Conservation (phyloP, 208 protist species). For the Lotmaria passim region DNA sequence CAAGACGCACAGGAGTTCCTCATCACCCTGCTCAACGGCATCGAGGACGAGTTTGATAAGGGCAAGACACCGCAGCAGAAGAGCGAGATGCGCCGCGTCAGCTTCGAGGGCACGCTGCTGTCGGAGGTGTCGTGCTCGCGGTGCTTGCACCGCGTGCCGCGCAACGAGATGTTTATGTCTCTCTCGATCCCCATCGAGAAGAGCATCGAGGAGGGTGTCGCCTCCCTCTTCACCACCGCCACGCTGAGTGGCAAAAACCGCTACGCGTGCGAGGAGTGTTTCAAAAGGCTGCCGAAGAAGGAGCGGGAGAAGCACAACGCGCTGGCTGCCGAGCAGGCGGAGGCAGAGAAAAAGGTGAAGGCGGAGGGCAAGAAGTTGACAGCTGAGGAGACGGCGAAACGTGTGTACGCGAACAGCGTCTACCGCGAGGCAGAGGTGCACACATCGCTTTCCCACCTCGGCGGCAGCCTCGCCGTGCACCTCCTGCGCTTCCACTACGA, state of each 20-base stretch:
- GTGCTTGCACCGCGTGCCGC: conserved; percentile 51
- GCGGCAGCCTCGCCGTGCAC: conserved; percentile 76
- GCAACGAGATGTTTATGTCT: conserved; percentile 88
- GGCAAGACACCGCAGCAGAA: conserved; percentile 61
- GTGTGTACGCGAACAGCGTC: conserved; percentile 58
- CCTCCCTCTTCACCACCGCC: conserved; percentile 48
- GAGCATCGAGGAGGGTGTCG: conserved; percentile 62
- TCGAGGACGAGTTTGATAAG: conserved; percentile 86
- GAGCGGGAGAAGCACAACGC: conserved; percentile 76
- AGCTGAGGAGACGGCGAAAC: conserved; percentile 30
- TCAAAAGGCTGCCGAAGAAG: conserved; percentile 54
- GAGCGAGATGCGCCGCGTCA: conserved; percentile 47
- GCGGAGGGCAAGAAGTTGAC: conserved; percentile 38
- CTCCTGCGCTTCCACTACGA: conserved; percentile 86
- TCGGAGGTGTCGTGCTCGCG: conserved; percentile 65
- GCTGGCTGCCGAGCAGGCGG: conserved; percentile 40
- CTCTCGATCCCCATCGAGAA: conserved; percentile 78
- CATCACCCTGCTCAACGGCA: conserved; percentile 81
- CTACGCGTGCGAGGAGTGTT: conserved; percentile 89
- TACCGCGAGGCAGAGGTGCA: conserved; percentile 78
- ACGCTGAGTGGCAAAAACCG: conserved; percentile 63
- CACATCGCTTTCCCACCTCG: conserved; percentile 63
- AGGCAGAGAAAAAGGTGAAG: conserved; percentile 32
- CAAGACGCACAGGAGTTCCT: conserved; percentile 93
- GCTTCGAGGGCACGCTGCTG: conserved; percentile 72